Evolutionary conservation across 495 filamentous ascomycete species (phyloP), one percentile per base, ranked within the genome.

Genomic region (Podospora bellae-mahoneyi): DNA sequence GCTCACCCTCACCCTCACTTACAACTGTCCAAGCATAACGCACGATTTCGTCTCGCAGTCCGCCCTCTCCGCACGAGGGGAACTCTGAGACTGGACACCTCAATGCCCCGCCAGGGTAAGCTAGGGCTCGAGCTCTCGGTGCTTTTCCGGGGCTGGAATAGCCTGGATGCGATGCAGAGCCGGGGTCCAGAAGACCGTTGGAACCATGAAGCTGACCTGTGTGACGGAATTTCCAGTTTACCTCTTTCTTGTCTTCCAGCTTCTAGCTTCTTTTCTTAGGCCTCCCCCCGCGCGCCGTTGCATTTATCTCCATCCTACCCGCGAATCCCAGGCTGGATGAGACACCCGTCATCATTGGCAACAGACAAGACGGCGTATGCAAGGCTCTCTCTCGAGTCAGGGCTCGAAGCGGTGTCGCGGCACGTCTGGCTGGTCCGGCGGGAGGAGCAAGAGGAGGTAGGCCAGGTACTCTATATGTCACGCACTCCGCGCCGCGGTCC

Each of bases 161-260:
- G 76, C 66, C 30, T 60, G 18, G 26, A 56, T 30, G 48, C 64
- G 58, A 63, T 68, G 59, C 27, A 60, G 59, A 27, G n/a, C 34
- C 65, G 64, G 54, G 62, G 66, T 67, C 72, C 66, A 13, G 68
- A 73, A 64, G 66, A 71, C 73, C 74, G 75, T 76, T 76, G 73
- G 55, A 64, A 70, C 64, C 64, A 30, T 64, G 64, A 63, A 63
- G 58, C 30, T 48, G 32, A 48, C 67, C 54, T 64, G 66, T 58
- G 66, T 60, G 66, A 68, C 66, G 60, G 66, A 39, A 54, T 58
- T 58, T 20, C 39, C 39, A 48, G 9, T 16, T 32, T 1, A 32
- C 39, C 39, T 48, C 39, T 0, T 13, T 2, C 5, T 9, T 18
- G 13, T 48, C 39, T 48, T 48, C 9, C 39, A 32, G 7, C 3